Evolutionary conservation across 257 asterid species (phyloP), one percentile per base, ranked within the genome.

Genomic region (Fraxinus pennsylvanica): DNA sequence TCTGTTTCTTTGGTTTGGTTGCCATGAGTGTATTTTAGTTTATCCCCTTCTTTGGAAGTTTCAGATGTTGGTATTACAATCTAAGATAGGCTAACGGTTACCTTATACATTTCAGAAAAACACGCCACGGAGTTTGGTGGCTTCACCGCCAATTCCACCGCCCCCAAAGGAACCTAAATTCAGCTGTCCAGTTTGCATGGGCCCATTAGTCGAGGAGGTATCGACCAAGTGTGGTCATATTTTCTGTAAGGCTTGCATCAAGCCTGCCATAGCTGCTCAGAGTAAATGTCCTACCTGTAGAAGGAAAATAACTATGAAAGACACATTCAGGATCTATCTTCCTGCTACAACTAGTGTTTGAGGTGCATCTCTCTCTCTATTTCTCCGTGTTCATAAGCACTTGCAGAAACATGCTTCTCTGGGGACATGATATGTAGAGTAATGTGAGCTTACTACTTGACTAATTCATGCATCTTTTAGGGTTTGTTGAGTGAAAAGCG

Each of bases 181-280:
- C 78, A 96, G 81, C 77, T 96, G 98, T 83, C 97, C 98, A 9
- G 88, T 93, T 74, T 96, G 98, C 91, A 90, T 92, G 94, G 92
- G 97, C 41, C 85, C 91, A 4, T 83, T 93, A 45, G 95, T 91
- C 5, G 96, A 93, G 84, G 99, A 86, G 89, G 83, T 75, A 79
- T 88, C 94, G 3, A 96, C 98, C 8, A 96, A 88, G 74, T 96
- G 99, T 79, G 97, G 99, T 33, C 99, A 96, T 82, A 93, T 96
- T 79, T 96, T 96, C 77, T 96, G 98, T 84, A 93, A 92, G 86
- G 89, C 75, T 6, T 96, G 99, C 88, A 93, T 96, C 86, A 91
- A 92, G 80, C 73, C 94, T 74, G 92, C 97, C 72, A 84, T 93
- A 61, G 88, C 95, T 78, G 91, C 89, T 72, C 97, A 96, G 86